Evolutionary conservation across 768 basidiomycete species (phyloP), one percentile per base, ranked within the genome.

Genomic region (Tephrocybe sp.): DNA sequence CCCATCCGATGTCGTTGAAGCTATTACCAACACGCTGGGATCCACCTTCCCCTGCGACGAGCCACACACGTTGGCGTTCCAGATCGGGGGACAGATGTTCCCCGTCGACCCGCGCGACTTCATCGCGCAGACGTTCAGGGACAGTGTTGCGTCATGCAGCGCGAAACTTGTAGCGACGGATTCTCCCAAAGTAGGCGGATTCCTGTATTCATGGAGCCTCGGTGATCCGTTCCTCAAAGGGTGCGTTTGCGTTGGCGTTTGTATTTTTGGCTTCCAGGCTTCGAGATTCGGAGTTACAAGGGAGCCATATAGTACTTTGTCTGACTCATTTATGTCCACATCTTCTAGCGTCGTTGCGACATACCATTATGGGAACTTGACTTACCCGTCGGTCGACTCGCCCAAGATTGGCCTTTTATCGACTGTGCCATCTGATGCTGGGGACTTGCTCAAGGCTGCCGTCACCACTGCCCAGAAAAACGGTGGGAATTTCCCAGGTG

Each of bases 31-130:
- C 5, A 62, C 54, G n/a, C 64, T 85, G 0, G 78, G 76, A 9
- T 50, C 47, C 5, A 60, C 58, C 3, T 86, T 87, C 59, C 65
- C 77, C 11, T 90, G 89, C 65, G 62, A 75, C 0, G 70, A 72
- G 12, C 76, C 84, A 0, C 89, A 89, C 59, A 82, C 70, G 0
- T 69, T 90, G 20, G 68, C 77, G 0, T 92, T 91, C 63, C 67
- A 78, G 48, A 87, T 92, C 41, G 84, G 81, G 13, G 86, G 89
- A 9, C 70, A 72, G 53, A 62, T 79, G 22, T 92, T 90, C 67
- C 79, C 86, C 0, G 78, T 89, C 17, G 89, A 90, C 63, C 84
- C 87, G 13, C 80, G 87, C 20, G 89, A 91, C 65, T 84, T 90
- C 52, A 68, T 76, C 3, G 65, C 64, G 5, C 79, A 79, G 53